phyloP scores from a whole-genome alignment of 768 basidiomycete genomes.

The Tubosaeta brunneosetosa region DNA sequence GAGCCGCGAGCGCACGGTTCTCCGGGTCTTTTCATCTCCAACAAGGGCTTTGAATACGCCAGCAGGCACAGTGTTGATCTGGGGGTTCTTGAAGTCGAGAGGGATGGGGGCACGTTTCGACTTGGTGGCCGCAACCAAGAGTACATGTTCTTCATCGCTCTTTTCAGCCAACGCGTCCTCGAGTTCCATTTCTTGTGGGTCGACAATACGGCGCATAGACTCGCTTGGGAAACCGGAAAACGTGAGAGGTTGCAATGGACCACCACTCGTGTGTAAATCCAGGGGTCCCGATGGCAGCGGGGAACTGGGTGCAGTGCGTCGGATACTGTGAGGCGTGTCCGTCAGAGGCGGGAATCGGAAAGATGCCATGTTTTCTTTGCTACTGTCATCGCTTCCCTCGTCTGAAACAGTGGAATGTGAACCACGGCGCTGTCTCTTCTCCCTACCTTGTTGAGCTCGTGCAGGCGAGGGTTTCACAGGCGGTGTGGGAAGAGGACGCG shows the following conservation, averaged over 20 bases:
- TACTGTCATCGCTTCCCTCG: constrained; percentile 46
- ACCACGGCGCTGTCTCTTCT: constrained; percentile 68
- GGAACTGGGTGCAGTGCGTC: constrained; percentile 42
- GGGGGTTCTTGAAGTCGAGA: constrained; percentile 66
- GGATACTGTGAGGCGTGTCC: constrained; percentile 47
- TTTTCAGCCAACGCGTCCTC: constrained; percentile 2
- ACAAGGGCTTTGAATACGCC: constrained; percentile 81
- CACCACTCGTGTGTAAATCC: constrained; percentile 16
- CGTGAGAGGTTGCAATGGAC: constrained; percentile 46
- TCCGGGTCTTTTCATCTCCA: constrained; percentile 62
- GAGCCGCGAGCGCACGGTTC: constrained; percentile 70
- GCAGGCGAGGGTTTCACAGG: constrained; percentile 24
- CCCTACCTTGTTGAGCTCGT: constrained; percentile 59
- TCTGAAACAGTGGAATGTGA: constrained; percentile 34
- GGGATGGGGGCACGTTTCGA: constrained; percentile 72
- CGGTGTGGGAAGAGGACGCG: constrained; percentile 39
- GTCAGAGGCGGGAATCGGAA: constrained; percentile 68
- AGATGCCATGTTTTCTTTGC: constrained; percentile 58
- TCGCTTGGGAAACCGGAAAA: constrained; percentile 57
- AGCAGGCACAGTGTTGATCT: constrained; percentile 76
- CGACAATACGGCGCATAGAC: constrained; percentile 23
- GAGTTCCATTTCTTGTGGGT: constrained; percentile 6
- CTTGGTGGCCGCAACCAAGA: constrained; percentile 22
- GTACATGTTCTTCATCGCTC: constrained; percentile 15
- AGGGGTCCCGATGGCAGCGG: constrained; percentile 31